Evolutionary conservation across 140 eudicot species (phyloP), one percentile per base, ranked within the genome.

Genomic region (Flaveria floridana): DNA sequence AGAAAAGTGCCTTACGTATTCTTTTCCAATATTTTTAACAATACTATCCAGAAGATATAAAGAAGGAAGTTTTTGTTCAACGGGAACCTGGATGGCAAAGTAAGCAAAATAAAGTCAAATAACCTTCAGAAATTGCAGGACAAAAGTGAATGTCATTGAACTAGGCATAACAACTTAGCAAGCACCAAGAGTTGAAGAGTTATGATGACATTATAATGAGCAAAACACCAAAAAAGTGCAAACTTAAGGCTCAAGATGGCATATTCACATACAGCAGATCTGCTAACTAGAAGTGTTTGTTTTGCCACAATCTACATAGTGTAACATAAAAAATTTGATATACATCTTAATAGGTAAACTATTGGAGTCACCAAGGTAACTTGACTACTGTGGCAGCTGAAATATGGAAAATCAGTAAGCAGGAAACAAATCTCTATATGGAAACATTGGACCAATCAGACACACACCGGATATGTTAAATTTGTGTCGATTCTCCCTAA

Each of bases 41-140:
- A 94, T 91, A 82, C 97, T 94, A 73, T 94, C 99, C 88, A 94
- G 79, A 80, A 94, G 97, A 76, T 94, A 94, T 59, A 94, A 77
- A 74, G 95, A 85, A 18, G 99, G 99, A 72, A 94, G 81, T 63
- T 94, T 94, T 56, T 90, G 97, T 34, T 93, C 97, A 74, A 80
- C 91, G 34, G 94, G 86, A 57, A 81, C 99, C 97, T 93, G 83
- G 56, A 77, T 76, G 70, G 46, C 23, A 79, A 79, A 73, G 74
- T 11, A 68, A 73, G 65, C 74, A 64, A 26, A 63, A 56, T 41
- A 73, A 67, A 50, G 11, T 72, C 61, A 79, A 6, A 73, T 25
- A 66, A 57, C 37, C 23, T 26, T 48, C 64, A 47, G 20, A 70
- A 58, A n/a, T 23, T 71, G 71, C 25, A 44, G 2, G 15, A 58